Conservation (phyloP, 169 alveolate species). For the Amoebophrya sp. region DNA sequence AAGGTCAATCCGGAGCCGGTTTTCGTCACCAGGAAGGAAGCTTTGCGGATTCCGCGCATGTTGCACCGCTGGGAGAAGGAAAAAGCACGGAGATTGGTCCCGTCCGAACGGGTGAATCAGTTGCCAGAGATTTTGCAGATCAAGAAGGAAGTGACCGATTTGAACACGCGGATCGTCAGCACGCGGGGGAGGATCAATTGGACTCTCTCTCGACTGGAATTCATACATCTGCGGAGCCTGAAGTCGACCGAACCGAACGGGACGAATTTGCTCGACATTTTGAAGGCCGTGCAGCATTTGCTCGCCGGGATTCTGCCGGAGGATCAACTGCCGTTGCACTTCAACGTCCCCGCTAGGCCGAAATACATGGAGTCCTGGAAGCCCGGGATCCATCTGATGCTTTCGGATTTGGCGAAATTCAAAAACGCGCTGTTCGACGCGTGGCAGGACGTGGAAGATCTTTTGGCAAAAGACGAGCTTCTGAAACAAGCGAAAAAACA, state of each 20-base stretch:
- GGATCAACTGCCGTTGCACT: not conserved
- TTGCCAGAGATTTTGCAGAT: not conserved
- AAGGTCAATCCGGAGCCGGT: not conserved
- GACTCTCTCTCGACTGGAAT: not conserved
- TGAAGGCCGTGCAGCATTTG: not conserved
- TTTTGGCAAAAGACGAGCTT: not conserved
- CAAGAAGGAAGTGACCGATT: not conserved
- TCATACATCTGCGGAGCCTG: not conserved
- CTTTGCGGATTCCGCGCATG: not conserved
- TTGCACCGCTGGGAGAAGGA: not conserved
- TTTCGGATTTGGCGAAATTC: not conserved
- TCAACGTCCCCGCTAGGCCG: not conserved
- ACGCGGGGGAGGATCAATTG: not conserved
- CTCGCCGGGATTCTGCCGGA: not conserved
- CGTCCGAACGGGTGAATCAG: not conserved
- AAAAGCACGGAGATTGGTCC: not conserved
- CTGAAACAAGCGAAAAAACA: too few relatives aligned
- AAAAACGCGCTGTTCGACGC: not conserved
- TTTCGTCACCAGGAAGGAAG: not conserved
- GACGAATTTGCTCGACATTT: not conserved
- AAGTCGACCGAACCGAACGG: not conserved
- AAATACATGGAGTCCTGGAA: not conserved
- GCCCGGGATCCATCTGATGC: not conserved
- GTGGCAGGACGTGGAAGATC: not conserved
- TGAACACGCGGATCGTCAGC: not conserved